phyloP scores from a whole-genome alignment of 495 filamentous ascomycete genomes.

The Penicillium argentinense region DNA sequence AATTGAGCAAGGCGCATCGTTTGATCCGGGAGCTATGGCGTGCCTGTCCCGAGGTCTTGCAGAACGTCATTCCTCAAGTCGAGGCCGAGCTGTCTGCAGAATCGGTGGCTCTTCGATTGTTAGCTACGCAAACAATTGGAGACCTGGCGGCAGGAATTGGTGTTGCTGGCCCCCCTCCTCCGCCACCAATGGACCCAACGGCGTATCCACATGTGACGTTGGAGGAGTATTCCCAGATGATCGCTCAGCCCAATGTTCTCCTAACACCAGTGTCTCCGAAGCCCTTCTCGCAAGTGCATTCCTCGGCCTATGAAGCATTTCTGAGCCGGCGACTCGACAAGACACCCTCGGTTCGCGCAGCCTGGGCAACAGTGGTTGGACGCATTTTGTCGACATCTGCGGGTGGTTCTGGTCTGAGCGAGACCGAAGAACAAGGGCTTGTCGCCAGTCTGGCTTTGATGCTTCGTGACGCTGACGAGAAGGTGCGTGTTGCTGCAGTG shows the following conservation, averaged over 20 bases:
- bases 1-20: conserved; percentile 84
- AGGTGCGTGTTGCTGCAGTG: conserved; percentile 83
- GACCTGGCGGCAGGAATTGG: conserved; percentile 92
- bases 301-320: conserved; percentile 76
- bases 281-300: conserved; percentile 78
- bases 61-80: conserved; percentile 90
- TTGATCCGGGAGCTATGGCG: conserved; percentile 93
- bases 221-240: conserved; percentile 51
- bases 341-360: conserved; percentile 71
- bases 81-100: conserved; percentile 91
- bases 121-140: conserved; percentile 90
- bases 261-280: conserved; percentile 77
- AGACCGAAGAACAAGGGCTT: conserved; percentile 70
- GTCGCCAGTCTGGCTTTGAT: conserved; percentile 73
- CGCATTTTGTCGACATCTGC: conserved; percentile 81
- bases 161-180: conserved; percentile 77
- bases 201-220: conserved; percentile 76
- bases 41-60: conserved; percentile 81
- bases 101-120: conserved; percentile 76
- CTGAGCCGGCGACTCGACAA: conserved; percentile 84
- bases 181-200: conserved; percentile 70
- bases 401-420: conserved; percentile 78
- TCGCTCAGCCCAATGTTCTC: conserved; percentile 61
- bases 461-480: conserved; percentile 86
- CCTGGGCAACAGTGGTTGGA: conserved; percentile 82